Conservation (phyloP, 1,284 basidiomycete species). For the Naganishia cerealis region DNA sequence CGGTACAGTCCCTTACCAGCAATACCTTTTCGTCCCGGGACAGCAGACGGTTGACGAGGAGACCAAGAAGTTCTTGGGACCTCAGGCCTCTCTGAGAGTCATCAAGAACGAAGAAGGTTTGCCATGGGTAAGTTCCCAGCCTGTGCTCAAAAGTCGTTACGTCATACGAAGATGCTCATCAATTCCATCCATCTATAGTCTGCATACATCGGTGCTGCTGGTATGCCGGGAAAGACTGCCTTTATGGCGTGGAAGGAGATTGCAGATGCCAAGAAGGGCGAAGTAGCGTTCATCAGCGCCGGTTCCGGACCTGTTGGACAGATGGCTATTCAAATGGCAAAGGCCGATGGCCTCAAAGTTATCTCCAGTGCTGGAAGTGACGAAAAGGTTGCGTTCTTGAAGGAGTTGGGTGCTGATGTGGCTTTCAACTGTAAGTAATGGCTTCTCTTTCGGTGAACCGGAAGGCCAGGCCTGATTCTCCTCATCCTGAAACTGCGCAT, state of each 20-base stretch:
- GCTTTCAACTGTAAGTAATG: constrained; percentile 48
- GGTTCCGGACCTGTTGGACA: constrained; percentile 47
- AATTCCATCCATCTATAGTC: constrained; percentile 18
- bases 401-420: constrained; percentile 52
- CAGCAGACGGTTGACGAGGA: constrained; percentile 28
- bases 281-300: constrained; percentile 44
- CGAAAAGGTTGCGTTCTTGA: constrained; percentile 53
- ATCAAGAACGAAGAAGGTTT: constrained; percentile 31
- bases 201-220: constrained; percentile 43
- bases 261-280: constrained; percentile 41
- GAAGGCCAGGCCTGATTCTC: not conserved
- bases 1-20: constrained; percentile 30
- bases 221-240: constrained; percentile 44
- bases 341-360: constrained; percentile 53
- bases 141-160: not conserved
- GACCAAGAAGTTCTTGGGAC: constrained; percentile 29
- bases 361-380: constrained; percentile 55
- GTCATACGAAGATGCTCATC: not conserved
- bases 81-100: constrained; percentile 3
- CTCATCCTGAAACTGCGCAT: not conserved
- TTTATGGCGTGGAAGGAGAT: constrained; percentile 40
- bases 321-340: constrained; percentile 54
- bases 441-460: not conserved
- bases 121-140: constrained; percentile 24
- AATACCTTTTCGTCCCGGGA: constrained; percentile 25